Evolutionary conservation across 208 protist species (phyloP), one percentile per base, ranked within the genome.

Genomic region (Novymonas esmeraldas): DNA sequence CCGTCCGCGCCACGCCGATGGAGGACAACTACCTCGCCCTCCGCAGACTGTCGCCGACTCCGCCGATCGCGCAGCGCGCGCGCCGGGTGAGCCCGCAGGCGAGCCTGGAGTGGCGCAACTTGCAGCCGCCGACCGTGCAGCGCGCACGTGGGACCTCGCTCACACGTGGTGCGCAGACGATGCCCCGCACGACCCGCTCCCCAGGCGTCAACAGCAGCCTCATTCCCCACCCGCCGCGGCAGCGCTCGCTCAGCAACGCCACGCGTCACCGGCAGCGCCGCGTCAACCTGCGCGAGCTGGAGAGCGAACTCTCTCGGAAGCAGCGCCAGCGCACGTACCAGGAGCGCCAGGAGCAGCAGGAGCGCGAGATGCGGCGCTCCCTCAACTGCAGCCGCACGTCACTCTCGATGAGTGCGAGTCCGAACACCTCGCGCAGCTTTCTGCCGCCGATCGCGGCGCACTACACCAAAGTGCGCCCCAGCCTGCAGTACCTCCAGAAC

Each of bases 281-380:
- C 14, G 67, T 85, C 51, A 82, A 88, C 56, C 65, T 88, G 7
- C 67, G 69, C 11, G 79, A 79, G 46, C 67, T 82, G 16, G 73
- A 80, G 54, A 67, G 73, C 18, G 82, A 82, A 55, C 39, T 88
- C 9, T 77, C 78, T 0, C 42, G 60, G 50, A 78, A 81, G 36
- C 70, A 79, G 66, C 73, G 70, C 6, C 50, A 79, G 42, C 78
- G 68, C 34, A 61, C 46, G 28, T 52, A 74, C 48, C 48, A 78
- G 24, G 77, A 86, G 52, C 64, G 71, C 3, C 56, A 80, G 44
- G 50, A 84, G 56, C 73, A 84, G 57, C 62, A 68, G 24, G 65
- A 71, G 13, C 70, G 71, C 14, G 70, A 71, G 29, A 54, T 59
- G 34, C 55, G 36, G 13, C 68, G 74, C 16, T 72, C 66, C 33